A percentile compares a stretch with the other conserved stretches of the same genome.
phyloP scores from a whole-genome alignment of 257 asterid genomes.

The Pogostemon cablin region DNA sequence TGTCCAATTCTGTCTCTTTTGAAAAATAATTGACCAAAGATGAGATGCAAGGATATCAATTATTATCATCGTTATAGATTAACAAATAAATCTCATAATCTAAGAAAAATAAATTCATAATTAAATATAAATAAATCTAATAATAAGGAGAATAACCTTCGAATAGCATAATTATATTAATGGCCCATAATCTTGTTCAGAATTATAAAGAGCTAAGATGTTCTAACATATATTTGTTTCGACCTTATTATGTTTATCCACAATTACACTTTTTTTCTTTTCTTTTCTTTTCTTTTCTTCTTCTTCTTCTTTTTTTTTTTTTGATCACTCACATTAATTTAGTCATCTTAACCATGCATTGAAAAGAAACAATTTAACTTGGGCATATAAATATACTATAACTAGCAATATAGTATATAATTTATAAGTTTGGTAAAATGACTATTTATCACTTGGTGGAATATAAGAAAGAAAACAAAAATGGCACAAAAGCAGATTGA shows the following conservation, averaged over 20 bases:
- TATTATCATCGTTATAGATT: not conserved
- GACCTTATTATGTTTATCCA: no score
- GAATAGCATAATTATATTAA: not conserved
- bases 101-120: not conserved
- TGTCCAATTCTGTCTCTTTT: constrained; percentile 21
- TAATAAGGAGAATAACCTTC: not conserved
- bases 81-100: not conserved
- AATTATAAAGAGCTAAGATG: not conserved
- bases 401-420: constrained; percentile 6
- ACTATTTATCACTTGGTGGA: constrained; percentile 37
- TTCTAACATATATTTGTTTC: no score
- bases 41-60: not conserved
- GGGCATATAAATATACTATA: not conserved
- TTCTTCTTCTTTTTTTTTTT: no score
- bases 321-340: not conserved
- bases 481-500: constrained; percentile 45
- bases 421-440: constrained; percentile 19
- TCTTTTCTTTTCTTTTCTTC: no score
- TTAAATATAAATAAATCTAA: not conserved
- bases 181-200: not conserved
- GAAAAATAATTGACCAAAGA: constrained; percentile 8
- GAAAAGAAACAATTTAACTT: constrained; percentile 20
- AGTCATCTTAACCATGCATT: constrained; percentile 22
- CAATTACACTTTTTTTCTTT: no score
- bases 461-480: not conserved